Evolutionary conservation across 2,329 filamentous ascomycete species (phyloP).

Genomic region (Fusarium papillatum): DNA sequence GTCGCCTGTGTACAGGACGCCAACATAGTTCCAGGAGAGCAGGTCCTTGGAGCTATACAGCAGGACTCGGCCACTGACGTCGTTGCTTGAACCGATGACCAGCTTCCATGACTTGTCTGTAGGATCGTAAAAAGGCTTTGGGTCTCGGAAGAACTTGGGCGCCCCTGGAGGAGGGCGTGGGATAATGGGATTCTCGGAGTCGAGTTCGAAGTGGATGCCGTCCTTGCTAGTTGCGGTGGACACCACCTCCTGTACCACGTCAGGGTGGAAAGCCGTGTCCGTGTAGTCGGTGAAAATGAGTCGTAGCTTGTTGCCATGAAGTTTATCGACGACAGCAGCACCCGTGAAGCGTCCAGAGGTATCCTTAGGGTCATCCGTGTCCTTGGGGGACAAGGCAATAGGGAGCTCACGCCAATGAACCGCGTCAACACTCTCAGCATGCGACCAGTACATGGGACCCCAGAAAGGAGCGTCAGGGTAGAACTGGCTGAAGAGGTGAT

Average conservation of each 20-base stretch:
- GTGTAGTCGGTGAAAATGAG: conserved; percentile 42
- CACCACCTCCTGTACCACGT: conserved; percentile 35
- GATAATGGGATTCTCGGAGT: conserved; percentile 32
- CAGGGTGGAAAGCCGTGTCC: conserved; percentile 39
- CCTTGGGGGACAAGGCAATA: conserved; percentile 34
- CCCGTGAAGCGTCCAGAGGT: conserved; percentile 42
- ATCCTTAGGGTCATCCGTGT: conserved; percentile 23
- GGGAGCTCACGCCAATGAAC: conserved; percentile 43
- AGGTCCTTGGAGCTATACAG: conserved; percentile 34
- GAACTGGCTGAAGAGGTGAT: conserved; percentile 46
- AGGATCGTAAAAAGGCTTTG: conserved; percentile 41
- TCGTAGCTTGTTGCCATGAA: conserved; percentile 23
- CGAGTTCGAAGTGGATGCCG: conserved; percentile 35
- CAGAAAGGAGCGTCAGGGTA: conserved; percentile 39
- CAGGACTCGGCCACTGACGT: conserved; percentile 32
- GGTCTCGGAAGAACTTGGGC: conserved; percentile 40
- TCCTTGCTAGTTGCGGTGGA: conserved; percentile 38
- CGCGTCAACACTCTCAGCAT: conserved; percentile 39
- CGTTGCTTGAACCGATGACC: conserved; percentile 37
- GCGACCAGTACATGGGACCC: conserved; percentile 46
- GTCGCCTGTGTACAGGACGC: conserved; percentile 41
- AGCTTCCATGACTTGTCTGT: conserved; percentile 42
- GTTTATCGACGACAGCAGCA: conserved; percentile 33
- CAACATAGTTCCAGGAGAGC: conserved; percentile 39
- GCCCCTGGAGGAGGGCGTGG: conserved; percentile 29